Evolutionary conservation across 2,329 filamentous ascomycete species (phyloP), one percentile per base, ranked within the genome.

Genomic region (Monosporascus sp.): DNA sequence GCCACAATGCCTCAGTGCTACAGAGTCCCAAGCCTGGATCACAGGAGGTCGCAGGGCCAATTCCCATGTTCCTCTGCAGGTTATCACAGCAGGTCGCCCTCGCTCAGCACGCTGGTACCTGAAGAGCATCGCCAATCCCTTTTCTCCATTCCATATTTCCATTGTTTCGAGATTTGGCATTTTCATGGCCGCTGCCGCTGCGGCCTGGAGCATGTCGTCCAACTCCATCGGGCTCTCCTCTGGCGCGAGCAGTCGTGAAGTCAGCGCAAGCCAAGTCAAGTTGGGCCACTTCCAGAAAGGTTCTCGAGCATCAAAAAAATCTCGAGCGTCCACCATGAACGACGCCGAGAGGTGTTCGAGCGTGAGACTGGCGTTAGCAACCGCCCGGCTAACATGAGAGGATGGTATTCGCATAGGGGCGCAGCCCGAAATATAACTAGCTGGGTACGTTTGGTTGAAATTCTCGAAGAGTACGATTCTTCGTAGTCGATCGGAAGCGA

Each of bases 71-170:
- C 58, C 58, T 61, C 61, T 62, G 64, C 61, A 65, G 37, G 54
- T 58, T 51, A 68, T 61, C 8, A 46, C 58, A 52, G 63, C 63
- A n/a, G 40, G 20, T 31, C 49, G 41, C 52, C 43, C 41, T 46
- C 48, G 7, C 24, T 49, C 22, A 47, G 19, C 19, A 8, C 16
- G 37, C 56, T 65, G 61, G 48, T 68, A 70, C 51, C 57, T 55
- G 54, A 70, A 70, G 52, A 70, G 61, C 51, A 56, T 56, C 43
- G 68, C 65, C 46, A 66, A 51, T 6, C 66, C 64, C 58, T 65
- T 61, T 61, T 53, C 44, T 58, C 64, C 68, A 59, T 69, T 68
- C 66, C 66, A 70, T 50, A 70, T 67, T 56, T 70, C 65, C 65
- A 70, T 66, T 51, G 59, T 69, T 58, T 65, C 52, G 40, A 70